These are phyloP conservation scores for Trichoderma arundinaceum DNA, from an alignment of 2,329 filamentous ascomycete species.

Conservation along the genomic window DNA sequence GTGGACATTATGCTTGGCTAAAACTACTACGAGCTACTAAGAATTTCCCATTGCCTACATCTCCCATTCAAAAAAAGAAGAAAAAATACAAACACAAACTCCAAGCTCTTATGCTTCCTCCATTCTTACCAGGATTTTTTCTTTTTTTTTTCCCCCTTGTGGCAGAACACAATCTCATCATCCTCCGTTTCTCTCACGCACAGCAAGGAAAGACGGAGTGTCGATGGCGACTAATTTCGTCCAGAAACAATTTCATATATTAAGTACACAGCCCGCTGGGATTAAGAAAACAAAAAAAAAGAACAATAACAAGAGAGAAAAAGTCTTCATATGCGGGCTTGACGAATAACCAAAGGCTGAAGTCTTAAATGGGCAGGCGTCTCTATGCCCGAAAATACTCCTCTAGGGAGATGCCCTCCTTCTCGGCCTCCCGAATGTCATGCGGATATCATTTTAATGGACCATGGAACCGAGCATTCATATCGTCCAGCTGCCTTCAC, in stretches of 20 bases:
- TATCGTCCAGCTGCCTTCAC: constrained; percentile 22
- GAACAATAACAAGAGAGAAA: constrained; percentile 2
- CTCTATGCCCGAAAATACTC: constrained; percentile 9
- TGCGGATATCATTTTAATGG: constrained; percentile 23
- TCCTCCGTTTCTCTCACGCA: not conserved
- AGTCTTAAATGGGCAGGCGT: constrained; percentile 16
- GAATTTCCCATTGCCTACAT: not conserved
- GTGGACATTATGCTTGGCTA: not conserved
- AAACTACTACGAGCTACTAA: not conserved
- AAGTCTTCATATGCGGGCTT: constrained; percentile 23
- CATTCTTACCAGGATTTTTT: not conserved
- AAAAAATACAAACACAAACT: not conserved
- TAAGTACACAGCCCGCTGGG: constrained; percentile 29
- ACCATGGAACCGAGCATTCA: constrained; percentile 12
- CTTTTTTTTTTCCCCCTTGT: not conserved
- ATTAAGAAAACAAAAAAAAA: not conserved
- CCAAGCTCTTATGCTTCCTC: not conserved
- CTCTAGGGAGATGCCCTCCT: not conserved
- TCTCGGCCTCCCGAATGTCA: constrained; percentile 2
- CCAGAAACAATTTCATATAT: constrained; percentile 18
- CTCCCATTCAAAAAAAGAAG: not conserved
- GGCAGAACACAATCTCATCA: no score
- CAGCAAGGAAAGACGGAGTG: not conserved
- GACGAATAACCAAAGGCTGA: constrained; percentile 19
- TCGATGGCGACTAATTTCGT: not conserved